Percentiles rank a stretch among this genome's conserved stretches.
These are phyloP conservation scores for Rauvolfia tetraphylla DNA, from an alignment of 257 asterid species.

Conservation along the genomic window DNA sequence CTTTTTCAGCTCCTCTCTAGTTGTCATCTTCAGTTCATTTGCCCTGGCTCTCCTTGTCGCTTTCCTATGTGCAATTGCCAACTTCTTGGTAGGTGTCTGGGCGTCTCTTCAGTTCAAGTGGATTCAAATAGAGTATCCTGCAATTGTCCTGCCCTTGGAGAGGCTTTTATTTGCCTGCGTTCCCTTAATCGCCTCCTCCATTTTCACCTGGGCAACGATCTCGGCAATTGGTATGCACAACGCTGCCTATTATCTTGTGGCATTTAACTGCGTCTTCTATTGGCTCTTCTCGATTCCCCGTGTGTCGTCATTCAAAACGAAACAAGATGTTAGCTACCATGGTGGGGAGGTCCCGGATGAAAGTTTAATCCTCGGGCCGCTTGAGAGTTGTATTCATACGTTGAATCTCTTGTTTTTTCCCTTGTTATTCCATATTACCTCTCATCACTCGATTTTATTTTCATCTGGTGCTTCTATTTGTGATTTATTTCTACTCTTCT, in stretches of 20 bases:
- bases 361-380: constrained; percentile 69
- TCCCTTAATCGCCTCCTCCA: constrained; percentile 62
- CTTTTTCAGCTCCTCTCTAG: constrained; percentile 69
- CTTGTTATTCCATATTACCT: constrained; percentile 62
- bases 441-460: constrained; percentile 64
- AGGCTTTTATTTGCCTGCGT: constrained; percentile 81
- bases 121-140: constrained; percentile 90
- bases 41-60: constrained; percentile 58
- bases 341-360: constrained; percentile 82
- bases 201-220: constrained; percentile 95
- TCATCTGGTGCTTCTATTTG: constrained; percentile 62
- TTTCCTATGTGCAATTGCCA: constrained; percentile 64
- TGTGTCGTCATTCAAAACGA: constrained; percentile 70
- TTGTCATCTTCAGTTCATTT: constrained; percentile 49
- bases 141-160: constrained; percentile 85
- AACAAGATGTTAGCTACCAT: constrained; percentile 66
- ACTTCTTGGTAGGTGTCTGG: constrained; percentile 92
- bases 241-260: constrained; percentile 87
- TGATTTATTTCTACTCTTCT: constrained; percentile 85
- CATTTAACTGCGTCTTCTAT: constrained; percentile 76
- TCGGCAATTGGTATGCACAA: constrained; percentile 84
- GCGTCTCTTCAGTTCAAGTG: constrained; percentile 94
- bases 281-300: constrained; percentile 94
- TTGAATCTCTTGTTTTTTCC: constrained; percentile 75
- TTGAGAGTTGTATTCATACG: constrained; percentile 89